Evolutionary conservation across 2,329 filamentous ascomycete genomes (phyloP).

Genomic region (Lasiodiplodia gonubiensis): DNA sequence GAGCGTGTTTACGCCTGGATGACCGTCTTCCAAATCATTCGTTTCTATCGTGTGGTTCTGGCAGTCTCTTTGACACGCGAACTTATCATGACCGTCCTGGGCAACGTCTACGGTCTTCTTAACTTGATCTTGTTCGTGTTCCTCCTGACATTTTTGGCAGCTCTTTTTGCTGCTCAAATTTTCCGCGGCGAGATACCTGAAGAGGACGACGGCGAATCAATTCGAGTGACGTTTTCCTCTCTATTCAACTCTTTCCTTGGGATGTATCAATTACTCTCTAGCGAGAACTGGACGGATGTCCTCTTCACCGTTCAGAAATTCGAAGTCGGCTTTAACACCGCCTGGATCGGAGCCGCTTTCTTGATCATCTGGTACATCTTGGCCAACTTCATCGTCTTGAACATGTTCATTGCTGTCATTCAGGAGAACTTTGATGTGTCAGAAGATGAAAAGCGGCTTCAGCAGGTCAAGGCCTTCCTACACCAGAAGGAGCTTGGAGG

Average conservation of each 20-base stretch:
- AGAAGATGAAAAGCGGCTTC: slow-evolving; percentile 94
- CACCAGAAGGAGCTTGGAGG: slow-evolving; percentile 84
- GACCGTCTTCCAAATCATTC: slow-evolving; percentile 88
- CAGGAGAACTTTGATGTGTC: slow-evolving; percentile 99
- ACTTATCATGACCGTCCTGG: slow-evolving; percentile 83
- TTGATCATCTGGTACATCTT: slow-evolving; percentile 96
- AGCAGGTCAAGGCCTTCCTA: slow-evolving; percentile 94
- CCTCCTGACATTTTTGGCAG: slow-evolving; percentile 88
- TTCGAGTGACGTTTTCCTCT: slow-evolving; percentile 79
- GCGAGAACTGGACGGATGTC: slow-evolving; percentile 92
- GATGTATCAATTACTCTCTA: slow-evolving; percentile 97
- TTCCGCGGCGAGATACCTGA: slow-evolving; percentile 84
- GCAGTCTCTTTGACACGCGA: slow-evolving; percentile 86
- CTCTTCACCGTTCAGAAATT: slow-evolving; percentile 81
- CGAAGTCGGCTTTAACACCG: slow-evolving; percentile 69
- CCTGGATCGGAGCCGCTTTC: slow-evolving; percentile 92
- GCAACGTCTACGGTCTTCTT: slow-evolving; percentile 88
- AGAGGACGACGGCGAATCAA: slow-evolving; percentile 66
- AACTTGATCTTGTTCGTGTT: slow-evolving; percentile 98
- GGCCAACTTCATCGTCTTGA: slow-evolving; percentile 92
- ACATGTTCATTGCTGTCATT: slow-evolving; percentile 99
- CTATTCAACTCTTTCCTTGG: slow-evolving; percentile 96
- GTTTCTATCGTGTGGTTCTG: slow-evolving; percentile 89
- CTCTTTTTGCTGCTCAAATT: slow-evolving; percentile 91
- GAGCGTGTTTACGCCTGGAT: slow-evolving; percentile 82